Evolutionary conservation across 2,329 filamentous ascomycete species (phyloP).

Genomic region (Epichloe scottii): DNA sequence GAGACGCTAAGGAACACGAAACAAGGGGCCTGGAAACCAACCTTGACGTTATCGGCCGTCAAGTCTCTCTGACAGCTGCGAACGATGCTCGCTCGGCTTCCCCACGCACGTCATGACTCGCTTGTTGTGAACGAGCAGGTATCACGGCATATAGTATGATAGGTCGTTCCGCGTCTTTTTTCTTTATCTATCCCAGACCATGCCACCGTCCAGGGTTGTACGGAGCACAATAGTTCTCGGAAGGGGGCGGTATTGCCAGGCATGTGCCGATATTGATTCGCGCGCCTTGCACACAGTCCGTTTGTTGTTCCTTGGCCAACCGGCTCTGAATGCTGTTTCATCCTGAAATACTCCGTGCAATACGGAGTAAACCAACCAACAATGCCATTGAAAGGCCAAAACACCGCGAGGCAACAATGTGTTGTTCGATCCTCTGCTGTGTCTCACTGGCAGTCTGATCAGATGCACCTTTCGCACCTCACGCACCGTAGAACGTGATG

Average conservation of each 20-base stretch:
- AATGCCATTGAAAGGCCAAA: background rate
- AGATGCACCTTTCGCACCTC: too few species aligned
- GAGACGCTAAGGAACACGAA: constrained; percentile 5
- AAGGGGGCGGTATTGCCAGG: background rate
- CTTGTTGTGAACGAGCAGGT: background rate
- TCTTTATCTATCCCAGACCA: background rate
- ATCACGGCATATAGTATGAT: too few species aligned
- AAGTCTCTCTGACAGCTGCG: too few species aligned
- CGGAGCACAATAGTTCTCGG: background rate
- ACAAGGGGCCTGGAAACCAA: constrained; percentile 3
- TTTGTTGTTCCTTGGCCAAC: constrained; percentile 3
- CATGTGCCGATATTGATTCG: background rate
- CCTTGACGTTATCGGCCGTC: too few species aligned
- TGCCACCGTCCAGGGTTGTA: background rate
- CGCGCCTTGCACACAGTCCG: background rate
- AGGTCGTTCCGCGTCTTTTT: background rate
- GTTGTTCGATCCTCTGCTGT: background rate
- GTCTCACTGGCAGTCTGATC: too few species aligned
- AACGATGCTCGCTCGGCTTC: too few species aligned
- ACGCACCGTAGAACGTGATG: too few species aligned
- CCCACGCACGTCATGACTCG: too few species aligned
- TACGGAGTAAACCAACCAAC: background rate
- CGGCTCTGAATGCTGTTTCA: background rate
- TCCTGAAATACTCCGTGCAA: background rate
- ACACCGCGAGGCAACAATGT: background rate